These are phyloP conservation scores for Trichoderma afroharzianum DNA, from an alignment of 2,329 filamentous ascomycete species.

Conservation along the genomic window DNA sequence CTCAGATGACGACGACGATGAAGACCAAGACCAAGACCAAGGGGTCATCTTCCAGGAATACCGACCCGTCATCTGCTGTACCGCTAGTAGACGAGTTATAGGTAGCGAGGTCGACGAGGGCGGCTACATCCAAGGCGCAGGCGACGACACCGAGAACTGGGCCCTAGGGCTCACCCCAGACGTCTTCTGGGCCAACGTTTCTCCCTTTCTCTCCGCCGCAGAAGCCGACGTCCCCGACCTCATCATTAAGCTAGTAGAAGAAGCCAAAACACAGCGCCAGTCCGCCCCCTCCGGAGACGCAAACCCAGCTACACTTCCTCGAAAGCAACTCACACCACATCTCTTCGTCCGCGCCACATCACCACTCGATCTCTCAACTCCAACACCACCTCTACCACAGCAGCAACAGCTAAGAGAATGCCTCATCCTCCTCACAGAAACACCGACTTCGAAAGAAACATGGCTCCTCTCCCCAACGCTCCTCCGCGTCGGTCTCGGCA, in stretches of 20 bases:
- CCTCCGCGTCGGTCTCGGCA: conserved; percentile 62
- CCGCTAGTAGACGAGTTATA: conserved; percentile 68
- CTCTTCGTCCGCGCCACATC: conserved; percentile 36
- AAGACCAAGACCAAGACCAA: not conserved
- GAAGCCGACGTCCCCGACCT: conserved; percentile 61
- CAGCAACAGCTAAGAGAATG: conserved; percentile 27
- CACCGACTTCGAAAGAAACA: conserved; percentile 42
- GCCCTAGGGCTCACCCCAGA: conserved; percentile 71
- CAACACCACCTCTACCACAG: not conserved
- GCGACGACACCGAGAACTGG: conserved; percentile 95
- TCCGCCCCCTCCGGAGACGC: conserved; percentile 4
- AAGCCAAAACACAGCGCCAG: conserved; percentile 21
- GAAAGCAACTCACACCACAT: conserved; percentile 33
- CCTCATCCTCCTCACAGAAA: conserved; percentile 42
- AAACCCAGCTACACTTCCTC: not conserved
- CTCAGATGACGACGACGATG: conserved; percentile 19
- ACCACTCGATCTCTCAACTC: conserved; percentile 22
- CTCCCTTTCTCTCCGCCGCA: conserved; percentile 55
- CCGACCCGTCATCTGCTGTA: conserved; percentile 78
- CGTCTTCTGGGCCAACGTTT: conserved; percentile 73
- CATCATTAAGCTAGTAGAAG: conserved; percentile 44
- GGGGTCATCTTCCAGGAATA: conserved; percentile 51
- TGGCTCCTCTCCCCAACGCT: conserved; percentile 36
- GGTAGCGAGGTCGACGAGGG: conserved; percentile 63
- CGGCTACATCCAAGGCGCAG: conserved; percentile 86